Conservation (phyloP, 1,284 basidiomycete species). For the Cutaneotrichosporon mucoides region DNA sequence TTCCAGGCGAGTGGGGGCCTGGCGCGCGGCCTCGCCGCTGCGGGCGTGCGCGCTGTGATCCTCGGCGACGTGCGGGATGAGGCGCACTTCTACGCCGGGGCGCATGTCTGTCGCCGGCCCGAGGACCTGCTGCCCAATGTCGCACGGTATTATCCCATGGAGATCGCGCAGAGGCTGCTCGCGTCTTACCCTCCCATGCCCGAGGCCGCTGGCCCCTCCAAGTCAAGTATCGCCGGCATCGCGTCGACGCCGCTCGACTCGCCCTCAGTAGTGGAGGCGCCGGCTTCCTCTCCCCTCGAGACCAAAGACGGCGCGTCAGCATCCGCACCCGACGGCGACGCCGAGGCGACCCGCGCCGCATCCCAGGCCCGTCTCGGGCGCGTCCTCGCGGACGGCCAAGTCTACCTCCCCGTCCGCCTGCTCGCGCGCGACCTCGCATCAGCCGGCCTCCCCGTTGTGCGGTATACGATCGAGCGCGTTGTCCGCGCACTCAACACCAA, state of each 20-base stretch:
- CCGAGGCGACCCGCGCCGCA: conserved; percentile 48
- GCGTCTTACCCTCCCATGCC: conserved; percentile 48
- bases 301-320: too few species aligned
- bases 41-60: conserved; percentile 60
- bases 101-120: conserved; percentile 55
- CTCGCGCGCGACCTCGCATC: conserved; percentile 59
- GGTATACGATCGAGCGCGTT: conserved; percentile 61
- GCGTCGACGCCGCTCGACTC: too few species aligned
- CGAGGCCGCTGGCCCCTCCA: too few species aligned
- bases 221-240: too few species aligned
- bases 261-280: too few species aligned
- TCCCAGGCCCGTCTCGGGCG: conserved; percentile 55
- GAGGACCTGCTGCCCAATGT: conserved; percentile 59
- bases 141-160: conserved; percentile 58
- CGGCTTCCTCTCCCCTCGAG: too few species aligned
- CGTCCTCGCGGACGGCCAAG: conserved; percentile 60
- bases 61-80: conserved; percentile 66
- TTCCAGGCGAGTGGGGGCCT: conserved; percentile 65
- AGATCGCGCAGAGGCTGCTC: conserved; percentile 54
- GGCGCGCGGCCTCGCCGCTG: conserved; percentile 55
- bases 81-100: conserved; percentile 62
- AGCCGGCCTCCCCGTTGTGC: conserved; percentile 59
- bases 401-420: conserved; percentile 63
- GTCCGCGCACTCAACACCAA: conserved; percentile 45
- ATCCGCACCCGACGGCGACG: conserved; percentile 5